These are phyloP conservation scores for Punica granatum DNA, from an alignment of 345 rosid species.

Conservation along the genomic window DNA sequence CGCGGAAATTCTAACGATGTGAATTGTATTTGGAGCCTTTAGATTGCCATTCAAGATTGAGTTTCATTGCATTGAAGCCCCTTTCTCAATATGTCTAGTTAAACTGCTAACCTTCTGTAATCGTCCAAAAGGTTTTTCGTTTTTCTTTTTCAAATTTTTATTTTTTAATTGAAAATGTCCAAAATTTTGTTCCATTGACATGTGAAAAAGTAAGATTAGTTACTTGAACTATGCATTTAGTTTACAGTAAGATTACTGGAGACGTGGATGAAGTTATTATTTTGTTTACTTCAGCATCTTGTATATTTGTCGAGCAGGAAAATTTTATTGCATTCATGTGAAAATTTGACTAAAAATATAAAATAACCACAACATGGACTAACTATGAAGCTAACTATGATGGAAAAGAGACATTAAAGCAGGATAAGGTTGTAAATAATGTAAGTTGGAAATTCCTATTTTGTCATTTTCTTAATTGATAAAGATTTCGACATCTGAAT, in stretches of 20 bases:
- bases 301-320: not conserved
- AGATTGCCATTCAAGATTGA: too few species aligned
- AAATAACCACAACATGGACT: not conserved
- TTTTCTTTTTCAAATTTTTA: too few species aligned
- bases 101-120: not conserved
- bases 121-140: not conserved
- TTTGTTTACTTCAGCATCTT: not conserved
- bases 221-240: not conserved
- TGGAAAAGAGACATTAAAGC: not conserved
- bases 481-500: not conserved
- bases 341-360: not conserved
- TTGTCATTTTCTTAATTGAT: not conserved
- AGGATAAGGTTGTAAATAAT: not conserved
- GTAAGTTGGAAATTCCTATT: not conserved
- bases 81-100: not conserved
- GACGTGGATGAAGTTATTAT: not conserved
- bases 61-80: too few species aligned
- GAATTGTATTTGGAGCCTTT: too few species aligned
- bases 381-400: not conserved
- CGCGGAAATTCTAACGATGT: too few species aligned
- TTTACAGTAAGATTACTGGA: not conserved
- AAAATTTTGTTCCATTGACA: not conserved
- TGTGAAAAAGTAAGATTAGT: not conserved
- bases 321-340: not conserved
- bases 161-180: not conserved